These are phyloP conservation scores for Colletotrichum musae DNA, from an alignment of 2,329 filamentous ascomycete genomes.

Conservation along the genomic window DNA sequence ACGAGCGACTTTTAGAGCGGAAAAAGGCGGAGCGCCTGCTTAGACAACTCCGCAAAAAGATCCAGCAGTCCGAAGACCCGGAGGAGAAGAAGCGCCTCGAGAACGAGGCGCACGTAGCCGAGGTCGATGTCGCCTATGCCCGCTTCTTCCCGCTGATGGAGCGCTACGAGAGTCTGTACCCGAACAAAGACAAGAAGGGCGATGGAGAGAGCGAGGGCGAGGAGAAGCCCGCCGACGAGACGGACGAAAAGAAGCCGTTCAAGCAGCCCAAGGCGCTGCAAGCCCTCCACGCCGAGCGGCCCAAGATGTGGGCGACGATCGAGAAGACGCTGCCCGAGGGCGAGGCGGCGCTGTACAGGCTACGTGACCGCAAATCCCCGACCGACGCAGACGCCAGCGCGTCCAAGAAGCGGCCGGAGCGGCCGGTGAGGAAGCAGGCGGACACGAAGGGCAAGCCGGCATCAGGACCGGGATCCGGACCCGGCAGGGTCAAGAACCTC, in stretches of 20 bases:
- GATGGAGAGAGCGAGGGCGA: constrained; percentile 57
- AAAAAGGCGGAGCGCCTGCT: constrained; percentile 79
- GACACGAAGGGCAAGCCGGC: too few relatives aligned
- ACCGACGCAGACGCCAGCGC: constrained; percentile 42
- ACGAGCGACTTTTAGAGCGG: constrained; percentile 64
- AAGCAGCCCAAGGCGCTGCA: constrained; percentile 53
- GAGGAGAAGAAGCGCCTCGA: constrained; percentile 67
- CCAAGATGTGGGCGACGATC: constrained; percentile 77
- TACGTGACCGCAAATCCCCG: constrained; percentile 67
- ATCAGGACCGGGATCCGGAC: neutral
- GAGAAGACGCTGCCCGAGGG: constrained; percentile 75
- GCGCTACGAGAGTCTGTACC: constrained; percentile 77
- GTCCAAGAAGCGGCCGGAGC: constrained; percentile 35
- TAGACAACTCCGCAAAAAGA: constrained; percentile 74
- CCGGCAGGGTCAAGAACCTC: neutral
- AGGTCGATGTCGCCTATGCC: constrained; percentile 84
- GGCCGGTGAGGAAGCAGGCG: constrained; percentile 19
- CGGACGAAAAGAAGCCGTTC: constrained; percentile 52
- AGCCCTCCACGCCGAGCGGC: constrained; percentile 61
- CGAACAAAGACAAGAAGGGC: constrained; percentile 50
- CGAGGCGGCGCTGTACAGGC: constrained; percentile 62
- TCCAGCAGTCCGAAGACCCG: constrained; percentile 65
- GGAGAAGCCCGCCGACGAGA: constrained; percentile 54
- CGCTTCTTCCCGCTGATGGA: constrained; percentile 80
- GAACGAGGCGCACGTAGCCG: constrained; percentile 74